A percentile compares a stretch with the other conserved stretches of the same genome.
Conservation (phyloP, 768 basidiomycete genomes). For the Mycena maculata region DNA sequence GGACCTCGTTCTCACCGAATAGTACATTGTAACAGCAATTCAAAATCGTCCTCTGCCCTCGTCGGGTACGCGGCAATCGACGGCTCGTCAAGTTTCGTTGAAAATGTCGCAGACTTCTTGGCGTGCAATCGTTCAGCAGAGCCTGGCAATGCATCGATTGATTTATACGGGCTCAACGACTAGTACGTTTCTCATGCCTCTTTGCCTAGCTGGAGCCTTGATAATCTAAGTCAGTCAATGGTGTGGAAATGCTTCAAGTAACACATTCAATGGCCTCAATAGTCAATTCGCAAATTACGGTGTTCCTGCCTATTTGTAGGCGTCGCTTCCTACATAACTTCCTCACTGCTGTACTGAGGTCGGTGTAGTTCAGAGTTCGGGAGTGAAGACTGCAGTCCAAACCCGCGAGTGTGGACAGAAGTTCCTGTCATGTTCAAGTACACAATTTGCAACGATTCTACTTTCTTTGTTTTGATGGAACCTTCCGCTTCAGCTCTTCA, state of each 20-base stretch:
- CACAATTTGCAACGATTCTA: background rate
- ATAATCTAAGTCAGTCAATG: constrained; percentile 67
- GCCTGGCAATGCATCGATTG: constrained; percentile 71
- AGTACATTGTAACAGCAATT: constrained; percentile 2
- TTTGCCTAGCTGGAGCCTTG: background rate
- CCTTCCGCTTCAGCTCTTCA: constrained; percentile 57
- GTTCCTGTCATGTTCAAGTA: constrained; percentile 66
- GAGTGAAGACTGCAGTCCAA: constrained; percentile 42
- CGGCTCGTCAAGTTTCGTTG: constrained; percentile 69
- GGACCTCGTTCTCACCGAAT: background rate
- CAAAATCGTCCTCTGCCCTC: constrained; percentile 28
- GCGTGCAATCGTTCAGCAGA: constrained; percentile 71
- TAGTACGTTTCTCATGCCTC: constrained; percentile 64
- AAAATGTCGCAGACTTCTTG: constrained; percentile 80
- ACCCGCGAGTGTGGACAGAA: constrained; percentile 83
- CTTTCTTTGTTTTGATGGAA: background rate
- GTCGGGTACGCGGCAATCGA: constrained; percentile 92
- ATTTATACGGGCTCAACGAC: constrained; percentile 89
- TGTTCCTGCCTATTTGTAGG: constrained; percentile 91
- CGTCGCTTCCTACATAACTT: constrained; percentile 50
- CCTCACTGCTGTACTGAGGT: background rate
- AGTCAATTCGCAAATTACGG: constrained; percentile 71
- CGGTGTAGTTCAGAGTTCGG: constrained; percentile 31
- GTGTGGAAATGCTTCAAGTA: constrained; percentile 77
- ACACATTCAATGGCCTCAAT: constrained; percentile 67